A percentile compares a stretch with the other conserved stretches of the same genome.
These are phyloP conservation scores for Torulaspora quercuum DNA, from an alignment of 805 yeast genomes.

Conservation along the genomic window DNA sequence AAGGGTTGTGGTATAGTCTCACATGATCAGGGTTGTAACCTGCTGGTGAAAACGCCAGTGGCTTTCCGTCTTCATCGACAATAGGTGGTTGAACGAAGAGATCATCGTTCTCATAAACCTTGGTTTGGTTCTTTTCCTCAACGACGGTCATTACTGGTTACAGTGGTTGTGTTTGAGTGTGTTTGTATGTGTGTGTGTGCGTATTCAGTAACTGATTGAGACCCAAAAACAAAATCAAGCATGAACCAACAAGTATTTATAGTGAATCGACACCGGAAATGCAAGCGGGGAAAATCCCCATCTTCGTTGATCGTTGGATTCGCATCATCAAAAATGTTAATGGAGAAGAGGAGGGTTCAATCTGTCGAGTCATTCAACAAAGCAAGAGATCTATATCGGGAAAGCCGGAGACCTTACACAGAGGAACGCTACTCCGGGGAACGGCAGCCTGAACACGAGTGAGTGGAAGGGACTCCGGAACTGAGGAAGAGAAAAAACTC, in stretches of 20 bases:
- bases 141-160: neutral
- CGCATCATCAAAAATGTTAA: too few relatives aligned
- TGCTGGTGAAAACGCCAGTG: slow-evolving; percentile 2
- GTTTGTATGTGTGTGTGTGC: neutral
- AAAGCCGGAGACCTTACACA: too few relatives aligned
- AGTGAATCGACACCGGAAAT: too few relatives aligned
- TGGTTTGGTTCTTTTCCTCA: neutral
- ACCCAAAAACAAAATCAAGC: neutral
- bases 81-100: slow-evolving; percentile 8
- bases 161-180: neutral
- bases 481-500: too few relatives aligned
- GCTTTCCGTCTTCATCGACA: slow-evolving; percentile 6
- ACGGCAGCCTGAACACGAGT: too few relatives aligned
- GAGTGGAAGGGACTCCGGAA: too few relatives aligned
- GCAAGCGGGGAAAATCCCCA: neutral
- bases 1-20: slow-evolving; percentile 13
- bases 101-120: slow-evolving; percentile 2
- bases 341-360: too few relatives aligned
- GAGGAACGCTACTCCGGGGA: too few relatives aligned
- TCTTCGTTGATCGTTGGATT: too few relatives aligned
- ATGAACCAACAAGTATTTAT: neutral
- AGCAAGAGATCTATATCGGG: too few relatives aligned
- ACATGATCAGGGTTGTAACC: slow-evolving; percentile 8
- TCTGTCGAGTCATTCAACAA: too few relatives aligned
- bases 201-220: neutral